Base-by-base conservation (phyloP, 768 basidiomycete species). In the Sistotremastrum suecicum region DNA sequence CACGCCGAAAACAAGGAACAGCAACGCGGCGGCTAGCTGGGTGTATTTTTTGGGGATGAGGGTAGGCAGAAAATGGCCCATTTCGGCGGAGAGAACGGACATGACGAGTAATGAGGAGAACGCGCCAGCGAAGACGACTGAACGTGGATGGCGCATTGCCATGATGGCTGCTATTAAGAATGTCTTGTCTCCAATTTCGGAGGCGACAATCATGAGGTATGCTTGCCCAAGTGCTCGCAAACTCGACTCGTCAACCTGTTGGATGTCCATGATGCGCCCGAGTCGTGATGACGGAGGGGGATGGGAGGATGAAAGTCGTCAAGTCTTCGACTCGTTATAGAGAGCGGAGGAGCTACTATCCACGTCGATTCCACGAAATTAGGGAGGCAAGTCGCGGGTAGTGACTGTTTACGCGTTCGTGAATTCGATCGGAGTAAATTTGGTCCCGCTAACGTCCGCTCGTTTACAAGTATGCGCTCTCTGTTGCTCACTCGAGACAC, bases 151-250 rank as follows among this genome's bases (percentile, higher is more conserved):
- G 5, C 89, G 82, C 79, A 91, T 91, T 7, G 92, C 90, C 55
- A 76, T 84, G 42, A 92, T 89, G 43, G 92, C 89, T 42, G 94
- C 82, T 34, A 83, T 81, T 52, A 83, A 68, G 57, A 83, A 83
- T 0, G 94, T 97, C 62, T 97, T 95, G 77, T 98, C 94, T 28
- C 94, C 94, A 38, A 92, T 83, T 69, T 91, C 88, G 2, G 87
- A 89, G 58, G 84, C 70, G 34, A 97, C 82, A 56, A 95, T 97
- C 80, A 94, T 90, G 50, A 73, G 62, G 66, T 91, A 89, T 4
- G 88, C 76, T 56, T 89, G 83, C 4, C 74, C 48, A 50, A 92
- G 74, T 7, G 78, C 83, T 51, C 80, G 66, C 44, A 70, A 35
- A 29, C 49, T 47, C 31, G 50, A 56, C 42, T 65, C 64, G 37